Conservation (phyloP, 495 filamentous ascomycete species). For the Neurospora sp. region DNA sequence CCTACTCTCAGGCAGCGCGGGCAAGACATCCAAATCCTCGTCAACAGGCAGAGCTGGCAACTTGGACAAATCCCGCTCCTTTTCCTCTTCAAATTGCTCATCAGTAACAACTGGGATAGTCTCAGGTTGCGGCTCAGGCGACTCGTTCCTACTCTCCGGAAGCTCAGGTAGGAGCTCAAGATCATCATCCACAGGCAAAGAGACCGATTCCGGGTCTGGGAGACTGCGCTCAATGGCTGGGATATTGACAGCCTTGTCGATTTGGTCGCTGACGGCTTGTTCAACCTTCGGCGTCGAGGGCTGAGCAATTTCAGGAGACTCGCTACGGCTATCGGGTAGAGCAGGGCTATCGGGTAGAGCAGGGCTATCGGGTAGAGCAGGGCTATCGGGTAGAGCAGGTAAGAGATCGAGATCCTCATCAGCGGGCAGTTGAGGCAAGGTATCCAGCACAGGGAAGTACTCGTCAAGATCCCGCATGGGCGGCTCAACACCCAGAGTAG, state of each 20-base stretch:
- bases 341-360: conserved; percentile 3
- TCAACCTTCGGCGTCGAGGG: neutral
- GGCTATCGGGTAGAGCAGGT: conserved; percentile 4
- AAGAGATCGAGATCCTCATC: neutral
- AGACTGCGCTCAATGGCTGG: neutral
- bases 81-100: neutral
- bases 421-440: neutral
- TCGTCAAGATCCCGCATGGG: neutral
- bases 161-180: conserved; percentile 4
- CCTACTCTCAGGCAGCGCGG: neutral
- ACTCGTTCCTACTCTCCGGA: conserved; percentile 6
- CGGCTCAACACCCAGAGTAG: neutral
- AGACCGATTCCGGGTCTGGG: neutral
- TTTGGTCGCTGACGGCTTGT: neutral
- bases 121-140: neutral
- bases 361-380: conserved; percentile 10
- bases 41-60: neutral
- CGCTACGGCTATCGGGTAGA: conserved; percentile 7
- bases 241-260: neutral
- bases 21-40: neutral
- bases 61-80: conserved; percentile 4
- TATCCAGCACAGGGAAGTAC: neutral
- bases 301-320: neutral
- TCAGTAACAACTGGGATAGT: neutral
- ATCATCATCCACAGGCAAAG: neutral